phyloP scores from a whole-genome alignment of 2,329 filamentous ascomycete species.

The Colletotrichum simmondsii region DNA sequence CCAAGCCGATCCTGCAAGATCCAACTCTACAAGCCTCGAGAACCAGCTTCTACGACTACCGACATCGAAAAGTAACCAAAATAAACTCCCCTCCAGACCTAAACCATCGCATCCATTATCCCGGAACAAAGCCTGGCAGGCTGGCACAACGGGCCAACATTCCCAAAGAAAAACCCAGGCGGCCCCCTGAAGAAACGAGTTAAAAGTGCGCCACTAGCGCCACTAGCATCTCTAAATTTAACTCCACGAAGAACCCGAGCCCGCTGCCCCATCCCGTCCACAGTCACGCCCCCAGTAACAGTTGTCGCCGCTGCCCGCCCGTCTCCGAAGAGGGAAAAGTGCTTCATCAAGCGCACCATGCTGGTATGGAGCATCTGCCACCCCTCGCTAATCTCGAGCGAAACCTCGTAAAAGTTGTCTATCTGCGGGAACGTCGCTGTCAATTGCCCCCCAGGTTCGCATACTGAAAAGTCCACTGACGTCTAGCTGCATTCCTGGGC shows the following conservation, averaged over 20 bases:
- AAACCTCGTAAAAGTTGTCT: slow-evolving; percentile 12
- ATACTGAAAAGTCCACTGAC: not conserved
- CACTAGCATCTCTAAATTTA: slow-evolving; percentile 27
- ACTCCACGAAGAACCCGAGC: not conserved
- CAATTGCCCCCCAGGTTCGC: not conserved
- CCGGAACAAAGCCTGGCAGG: not conserved
- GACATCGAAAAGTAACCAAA: not conserved
- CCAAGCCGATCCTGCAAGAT: not conserved
- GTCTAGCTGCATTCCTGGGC: not conserved
- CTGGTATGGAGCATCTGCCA: slow-evolving; percentile 19
- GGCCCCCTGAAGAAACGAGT: not conserved
- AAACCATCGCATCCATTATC: not conserved
- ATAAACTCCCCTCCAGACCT: not conserved
- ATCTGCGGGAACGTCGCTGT: not conserved
- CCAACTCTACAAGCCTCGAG: not conserved
- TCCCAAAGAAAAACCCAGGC: slow-evolving; percentile 4
- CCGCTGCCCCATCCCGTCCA: slow-evolving; percentile 1
- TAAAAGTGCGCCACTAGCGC: slow-evolving; percentile 16
- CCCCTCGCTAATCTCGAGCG: slow-evolving; percentile 23
- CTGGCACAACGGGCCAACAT: not conserved
- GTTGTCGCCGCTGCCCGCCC: not conserved
- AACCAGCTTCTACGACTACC: not conserved
- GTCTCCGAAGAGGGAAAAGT: not conserved
- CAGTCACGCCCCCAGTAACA: not conserved
- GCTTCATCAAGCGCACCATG: not conserved